Evolutionary conservation across 208 protist species (phyloP).

Genomic region (Vickermania ingenoplastis): DNA sequence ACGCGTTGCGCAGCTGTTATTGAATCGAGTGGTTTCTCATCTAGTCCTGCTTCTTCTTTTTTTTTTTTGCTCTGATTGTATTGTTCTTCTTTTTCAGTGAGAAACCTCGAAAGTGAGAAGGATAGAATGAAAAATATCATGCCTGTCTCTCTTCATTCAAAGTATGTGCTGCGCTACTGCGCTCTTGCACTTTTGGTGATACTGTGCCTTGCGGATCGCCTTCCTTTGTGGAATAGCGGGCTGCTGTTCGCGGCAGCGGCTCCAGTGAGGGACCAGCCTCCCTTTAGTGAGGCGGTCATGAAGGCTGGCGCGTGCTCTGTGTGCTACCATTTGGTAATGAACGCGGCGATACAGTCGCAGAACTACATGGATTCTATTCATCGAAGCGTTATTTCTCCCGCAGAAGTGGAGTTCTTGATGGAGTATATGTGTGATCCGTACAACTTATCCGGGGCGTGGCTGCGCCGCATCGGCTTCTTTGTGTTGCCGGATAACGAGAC

Average conservation of each 20-base stretch:
- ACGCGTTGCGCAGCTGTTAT: too few relatives aligned
- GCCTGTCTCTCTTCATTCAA: too few relatives aligned
- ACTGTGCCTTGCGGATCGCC: not conserved
- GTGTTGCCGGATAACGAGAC: not conserved
- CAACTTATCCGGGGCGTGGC: slow-evolving; percentile 54
- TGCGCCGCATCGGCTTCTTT: slow-evolving; percentile 18
- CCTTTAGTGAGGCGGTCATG: slow-evolving; percentile 31
- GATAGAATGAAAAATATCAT: too few relatives aligned
- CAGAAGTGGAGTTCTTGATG: slow-evolving; percentile 10
- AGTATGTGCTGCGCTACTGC: too few relatives aligned
- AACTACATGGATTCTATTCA: slow-evolving; percentile 6
- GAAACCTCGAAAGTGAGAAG: too few relatives aligned
- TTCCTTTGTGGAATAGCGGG: not conserved
- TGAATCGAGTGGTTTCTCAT: too few relatives aligned
- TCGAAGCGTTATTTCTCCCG: not conserved
- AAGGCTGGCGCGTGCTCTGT: slow-evolving; percentile 53
- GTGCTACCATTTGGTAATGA: slow-evolving; percentile 29
- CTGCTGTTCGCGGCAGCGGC: slow-evolving; percentile 2
- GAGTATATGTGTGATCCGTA: slow-evolving; percentile 68
- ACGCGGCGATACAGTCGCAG: slow-evolving; percentile 27
- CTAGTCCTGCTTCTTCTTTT: too few relatives aligned
- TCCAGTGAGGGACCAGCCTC: slow-evolving; percentile 4
- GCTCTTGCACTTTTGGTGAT: not conserved
- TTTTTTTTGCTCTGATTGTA: too few relatives aligned
- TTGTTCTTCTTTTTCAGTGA: too few relatives aligned